Conservation (phyloP, 2,329 filamentous ascomycete genomes). For the Arthrinium puccinioides region DNA sequence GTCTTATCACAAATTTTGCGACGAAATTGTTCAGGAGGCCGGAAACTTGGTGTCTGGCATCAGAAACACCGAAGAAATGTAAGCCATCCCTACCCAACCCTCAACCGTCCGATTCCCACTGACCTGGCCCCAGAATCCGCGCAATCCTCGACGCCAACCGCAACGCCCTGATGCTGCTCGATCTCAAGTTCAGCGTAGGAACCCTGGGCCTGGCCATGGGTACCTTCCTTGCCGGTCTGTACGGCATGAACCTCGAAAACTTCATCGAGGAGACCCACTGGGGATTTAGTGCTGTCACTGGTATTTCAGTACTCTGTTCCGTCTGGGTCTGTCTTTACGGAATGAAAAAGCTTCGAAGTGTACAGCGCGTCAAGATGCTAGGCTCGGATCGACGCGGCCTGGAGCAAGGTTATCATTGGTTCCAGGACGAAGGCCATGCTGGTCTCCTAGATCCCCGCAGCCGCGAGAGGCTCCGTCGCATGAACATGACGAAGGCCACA, state of each 20-base stretch:
- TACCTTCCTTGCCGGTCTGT: constrained; percentile 95
- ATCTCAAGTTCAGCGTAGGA: constrained; percentile 92
- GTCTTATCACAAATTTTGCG: constrained; percentile 94
- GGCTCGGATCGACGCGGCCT: constrained; percentile 12
- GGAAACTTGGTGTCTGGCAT: constrained; percentile 91
- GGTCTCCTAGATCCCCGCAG: constrained; percentile 46
- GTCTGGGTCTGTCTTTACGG: constrained; percentile 77
- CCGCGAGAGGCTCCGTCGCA: constrained; percentile 44
- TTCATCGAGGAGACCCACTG: constrained; percentile 92
- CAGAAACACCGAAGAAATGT: constrained; percentile 98
- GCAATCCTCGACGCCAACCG: constrained; percentile 97
- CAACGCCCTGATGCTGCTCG: constrained; percentile 94
- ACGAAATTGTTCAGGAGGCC: constrained; percentile 94
- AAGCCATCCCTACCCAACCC: constrained; percentile 31
- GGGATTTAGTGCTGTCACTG: constrained; percentile 74
- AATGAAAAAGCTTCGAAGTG: constrained; percentile 71
- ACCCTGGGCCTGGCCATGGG: constrained; percentile 92
- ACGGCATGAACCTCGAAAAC: constrained; percentile 99
- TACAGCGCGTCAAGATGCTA: constrained; percentile 76
- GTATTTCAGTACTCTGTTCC: constrained; percentile 63
- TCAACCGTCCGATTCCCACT: background rate
- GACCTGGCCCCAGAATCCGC: constrained; percentile 59
- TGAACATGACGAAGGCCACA: constrained; percentile 23
- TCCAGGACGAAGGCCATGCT: constrained; percentile 40
- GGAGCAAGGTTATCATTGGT: constrained; percentile 29